phyloP scores from a whole-genome alignment of 108 stramenopile genomes.

The Pseudonitzschia multistriata region DNA sequence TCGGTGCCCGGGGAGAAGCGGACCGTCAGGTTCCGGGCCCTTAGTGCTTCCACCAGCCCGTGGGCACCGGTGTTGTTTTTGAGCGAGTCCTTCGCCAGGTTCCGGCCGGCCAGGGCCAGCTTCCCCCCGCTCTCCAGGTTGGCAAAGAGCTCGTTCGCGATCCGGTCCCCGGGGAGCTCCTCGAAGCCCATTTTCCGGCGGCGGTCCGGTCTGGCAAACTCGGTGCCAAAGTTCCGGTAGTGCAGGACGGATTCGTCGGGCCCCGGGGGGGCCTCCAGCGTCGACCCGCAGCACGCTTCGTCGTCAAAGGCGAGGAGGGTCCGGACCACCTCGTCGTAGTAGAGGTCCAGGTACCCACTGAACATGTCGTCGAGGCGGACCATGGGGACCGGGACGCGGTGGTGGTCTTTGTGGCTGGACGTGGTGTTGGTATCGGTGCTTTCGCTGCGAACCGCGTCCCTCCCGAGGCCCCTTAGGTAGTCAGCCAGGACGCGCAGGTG shows the following conservation, averaged over 20 bases:
- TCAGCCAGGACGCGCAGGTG: too few relatives aligned
- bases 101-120: constrained; percentile 30
- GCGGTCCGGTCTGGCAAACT: too few relatives aligned
- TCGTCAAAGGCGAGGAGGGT: constrained; percentile 22
- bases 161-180: constrained; percentile 47
- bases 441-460: too few relatives aligned
- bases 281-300: constrained; percentile 17
- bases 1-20: constrained; percentile 22
- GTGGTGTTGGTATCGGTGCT: background rate
- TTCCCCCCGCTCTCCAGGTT: constrained; percentile 44
- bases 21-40: constrained; percentile 38
- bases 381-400: background rate
- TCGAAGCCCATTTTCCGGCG: constrained; percentile 58
- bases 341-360: constrained; percentile 15
- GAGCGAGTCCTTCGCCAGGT: constrained; percentile 1
- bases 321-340: constrained; percentile 20
- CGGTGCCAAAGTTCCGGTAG: constrained; percentile 52
- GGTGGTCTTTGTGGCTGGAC: background rate
- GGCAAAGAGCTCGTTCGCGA: constrained; percentile 35
- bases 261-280: background rate
- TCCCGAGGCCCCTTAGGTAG: too few relatives aligned
- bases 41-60: constrained; percentile 34
- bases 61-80: constrained; percentile 14
- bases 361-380: constrained; percentile 1
- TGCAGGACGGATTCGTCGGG: constrained; percentile 44